These are phyloP conservation scores for Fusarium domesticum DNA, from an alignment of 2,329 filamentous ascomycete species.

Conservation along the genomic window DNA sequence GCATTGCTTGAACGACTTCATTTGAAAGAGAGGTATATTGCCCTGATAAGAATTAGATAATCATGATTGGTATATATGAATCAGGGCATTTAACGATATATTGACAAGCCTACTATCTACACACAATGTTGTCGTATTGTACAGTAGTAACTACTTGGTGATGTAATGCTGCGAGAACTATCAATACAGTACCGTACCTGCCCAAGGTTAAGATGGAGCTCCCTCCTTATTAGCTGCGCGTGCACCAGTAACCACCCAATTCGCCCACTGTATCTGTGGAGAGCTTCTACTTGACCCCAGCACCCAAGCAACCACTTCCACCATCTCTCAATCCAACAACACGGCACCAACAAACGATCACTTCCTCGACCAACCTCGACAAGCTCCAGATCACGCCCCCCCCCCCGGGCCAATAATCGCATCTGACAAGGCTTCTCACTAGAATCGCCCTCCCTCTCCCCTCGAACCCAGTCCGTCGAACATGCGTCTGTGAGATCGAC, in stretches of 20 bases:
- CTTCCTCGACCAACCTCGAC: constrained; percentile 3
- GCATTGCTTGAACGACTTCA: no score
- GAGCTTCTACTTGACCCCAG: background rate
- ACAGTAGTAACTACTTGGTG: background rate
- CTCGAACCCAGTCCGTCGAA: constrained; percentile 11
- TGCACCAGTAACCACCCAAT: no score
- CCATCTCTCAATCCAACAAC: constrained; percentile 6
- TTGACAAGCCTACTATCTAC: no score
- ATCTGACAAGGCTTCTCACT: background rate
- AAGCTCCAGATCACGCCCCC: constrained; percentile 9
- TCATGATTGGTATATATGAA: no score
- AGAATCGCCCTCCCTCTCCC: background rate
- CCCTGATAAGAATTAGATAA: no score
- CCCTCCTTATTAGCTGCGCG: no score
- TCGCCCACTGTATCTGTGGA: background rate
- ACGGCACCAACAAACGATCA: constrained; percentile 9
- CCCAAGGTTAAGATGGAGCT: no score
- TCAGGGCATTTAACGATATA: no score
- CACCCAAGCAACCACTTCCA: background rate
- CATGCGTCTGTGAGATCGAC: constrained; percentile 23
- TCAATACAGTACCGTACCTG: no score
- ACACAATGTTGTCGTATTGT: no score
- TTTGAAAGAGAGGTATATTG: no score
- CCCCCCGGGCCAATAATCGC: constrained; percentile 1
- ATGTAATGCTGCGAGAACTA: no score